Evolutionary conservation across 2,329 filamentous ascomycete species (phyloP).

Genomic region (Apiospora phragmitis): DNA sequence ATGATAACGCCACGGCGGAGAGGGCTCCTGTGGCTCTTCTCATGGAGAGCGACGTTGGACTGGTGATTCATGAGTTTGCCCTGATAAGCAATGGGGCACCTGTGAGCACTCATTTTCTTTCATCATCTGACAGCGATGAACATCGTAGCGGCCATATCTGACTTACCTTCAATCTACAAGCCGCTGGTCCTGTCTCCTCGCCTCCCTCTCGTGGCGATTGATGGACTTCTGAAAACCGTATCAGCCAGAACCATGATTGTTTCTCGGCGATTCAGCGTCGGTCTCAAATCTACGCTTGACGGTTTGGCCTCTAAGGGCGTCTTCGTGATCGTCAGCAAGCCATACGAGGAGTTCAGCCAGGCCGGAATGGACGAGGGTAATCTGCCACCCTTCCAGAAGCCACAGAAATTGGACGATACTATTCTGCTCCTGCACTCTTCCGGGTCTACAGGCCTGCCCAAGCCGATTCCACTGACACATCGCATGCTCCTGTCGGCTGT

Average conservation of each 20-base stretch:
- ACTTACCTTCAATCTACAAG: too few species aligned
- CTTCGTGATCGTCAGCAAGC: neutral
- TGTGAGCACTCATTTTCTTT: too few species aligned
- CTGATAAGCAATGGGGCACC: constrained; percentile 27
- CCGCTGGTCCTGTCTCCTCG: constrained; percentile 21
- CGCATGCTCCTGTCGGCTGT: constrained; percentile 18
- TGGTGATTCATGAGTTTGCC: constrained; percentile 28
- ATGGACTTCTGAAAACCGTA: constrained; percentile 20
- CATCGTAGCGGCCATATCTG: too few species aligned
- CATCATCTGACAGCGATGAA: too few species aligned
- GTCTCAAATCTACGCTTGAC: constrained; percentile 17
- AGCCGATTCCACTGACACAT: constrained; percentile 56
- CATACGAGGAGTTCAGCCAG: neutral
- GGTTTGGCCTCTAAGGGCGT: constrained; percentile 19
- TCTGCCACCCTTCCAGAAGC: neutral
- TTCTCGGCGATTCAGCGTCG: constrained; percentile 19
- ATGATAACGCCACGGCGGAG: neutral
- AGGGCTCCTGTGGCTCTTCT: constrained; percentile 26
- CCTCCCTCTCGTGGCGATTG: constrained; percentile 19
- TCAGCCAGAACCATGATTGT: constrained; percentile 20
- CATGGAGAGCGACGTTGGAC: constrained; percentile 30
- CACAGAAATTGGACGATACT: neutral
- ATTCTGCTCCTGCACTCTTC: constrained; percentile 34
- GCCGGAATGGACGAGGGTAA: neutral
- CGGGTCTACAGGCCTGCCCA: constrained; percentile 56